These are phyloP conservation scores for Xanthoconium purpureum DNA, from an alignment of 768 basidiomycete genomes.

Conservation along the genomic window DNA sequence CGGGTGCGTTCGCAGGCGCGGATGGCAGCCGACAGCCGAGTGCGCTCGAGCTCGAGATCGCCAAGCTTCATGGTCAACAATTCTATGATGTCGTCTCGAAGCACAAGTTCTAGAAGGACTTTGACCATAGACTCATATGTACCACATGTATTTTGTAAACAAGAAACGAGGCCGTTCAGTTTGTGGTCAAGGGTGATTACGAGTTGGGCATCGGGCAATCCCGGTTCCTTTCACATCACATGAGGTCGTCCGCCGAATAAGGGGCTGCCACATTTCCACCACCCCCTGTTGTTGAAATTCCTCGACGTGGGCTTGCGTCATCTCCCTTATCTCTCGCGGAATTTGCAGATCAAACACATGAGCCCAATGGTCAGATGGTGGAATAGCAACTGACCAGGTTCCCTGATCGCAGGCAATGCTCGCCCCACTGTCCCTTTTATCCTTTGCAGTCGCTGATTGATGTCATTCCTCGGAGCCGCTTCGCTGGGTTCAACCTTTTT, in stretches of 20 bases:
- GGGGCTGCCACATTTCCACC: constrained; percentile 1
- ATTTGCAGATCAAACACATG: not conserved
- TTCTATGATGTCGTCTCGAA: constrained; percentile 52
- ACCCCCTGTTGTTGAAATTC: constrained; percentile 1
- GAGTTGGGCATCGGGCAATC: no score
- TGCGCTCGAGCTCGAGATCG: constrained; percentile 57
- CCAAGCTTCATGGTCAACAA: constrained; percentile 46
- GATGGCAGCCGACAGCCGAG: constrained; percentile 52
- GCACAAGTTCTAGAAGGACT: no score
- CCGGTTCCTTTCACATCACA: no score
- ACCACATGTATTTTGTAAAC: no score
- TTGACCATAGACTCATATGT: no score
- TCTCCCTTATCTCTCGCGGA: constrained; percentile 8
- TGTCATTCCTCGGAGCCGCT: not conserved
- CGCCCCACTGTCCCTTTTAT: constrained; percentile 12
- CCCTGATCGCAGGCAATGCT: constrained; percentile 7
- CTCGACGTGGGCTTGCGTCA: constrained; percentile 11
- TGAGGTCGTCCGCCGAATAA: constrained; percentile 10
- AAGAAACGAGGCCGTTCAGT: no score
- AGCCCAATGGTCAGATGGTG: no score
- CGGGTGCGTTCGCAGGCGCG: constrained; percentile 53
- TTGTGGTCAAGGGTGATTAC: no score
- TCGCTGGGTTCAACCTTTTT: constrained; percentile 1
- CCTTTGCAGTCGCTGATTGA: constrained; percentile 10
- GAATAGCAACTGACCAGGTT: not conserved